Evolutionary conservation across 768 basidiomycete genomes (phyloP), one percentile per base, ranked within the genome.

Genomic region (Boletus pseudopeckii): DNA sequence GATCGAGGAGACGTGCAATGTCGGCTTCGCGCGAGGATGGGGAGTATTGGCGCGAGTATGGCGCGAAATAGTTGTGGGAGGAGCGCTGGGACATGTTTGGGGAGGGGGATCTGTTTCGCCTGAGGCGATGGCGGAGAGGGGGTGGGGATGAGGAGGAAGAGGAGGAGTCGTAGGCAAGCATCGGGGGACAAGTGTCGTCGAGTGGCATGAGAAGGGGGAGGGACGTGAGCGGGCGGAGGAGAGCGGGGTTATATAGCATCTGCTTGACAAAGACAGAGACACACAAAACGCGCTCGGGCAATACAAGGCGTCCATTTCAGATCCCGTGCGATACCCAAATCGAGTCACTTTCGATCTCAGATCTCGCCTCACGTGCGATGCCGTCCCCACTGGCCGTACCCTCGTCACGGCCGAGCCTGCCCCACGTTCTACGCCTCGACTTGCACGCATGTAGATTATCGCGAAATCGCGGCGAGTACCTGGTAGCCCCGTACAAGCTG

Each of bases 1-100:
- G 84, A 73, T 85, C 84, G 60, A 85, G 82, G 47, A 85, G 76
- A 44, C 84, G 81, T 3, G 80, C 76, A 59, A 85, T 75, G 71
- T 85, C 83, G 5, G 77, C 72, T 9, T 72, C 75, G 50, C 74
- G 73, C 1, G 74, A 62, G 14, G 72, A 70, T 1, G 72, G 72
- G 15, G 71, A 71, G 58, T 75, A 69, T 0, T 69, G 62, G 5
- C 69, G 66, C 0, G 65, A 40, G 1, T 54, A 54, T 17, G 52
- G 52, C 2, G n/a, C 24, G 9, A 45, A 48, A 6, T 39, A 28
- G 48, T 6, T 26, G 24, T 36, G 38, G 18, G 37, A 59, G 4
- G 45, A 36, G n/a, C n/a, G n/a, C n/a, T n/a, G n/a, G 43, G 69
- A 55, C 22, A 22, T 22, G 22, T 2, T 22, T 18, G 72, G 71